Percentiles rank a stretch among this genome's conserved stretches.
Evolutionary conservation across 2,329 filamentous ascomycete species (phyloP).

Genomic region (Phialocephala subalpina): DNA sequence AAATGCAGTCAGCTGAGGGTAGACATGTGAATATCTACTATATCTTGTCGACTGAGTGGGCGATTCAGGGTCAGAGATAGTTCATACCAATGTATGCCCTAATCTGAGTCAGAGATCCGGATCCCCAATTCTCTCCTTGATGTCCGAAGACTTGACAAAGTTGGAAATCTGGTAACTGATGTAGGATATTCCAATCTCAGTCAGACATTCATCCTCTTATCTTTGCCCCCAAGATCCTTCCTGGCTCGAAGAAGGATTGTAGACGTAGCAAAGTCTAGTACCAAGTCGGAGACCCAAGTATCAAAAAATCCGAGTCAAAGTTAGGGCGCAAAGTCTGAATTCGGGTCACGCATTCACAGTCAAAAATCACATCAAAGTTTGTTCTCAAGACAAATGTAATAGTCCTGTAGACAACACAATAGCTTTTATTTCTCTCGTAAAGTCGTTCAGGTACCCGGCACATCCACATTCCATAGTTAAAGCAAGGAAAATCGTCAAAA

Average conservation of each 20-base stretch:
- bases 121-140: neutral
- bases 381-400: neutral
- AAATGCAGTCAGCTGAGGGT: too few species aligned
- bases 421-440: constrained; percentile 52
- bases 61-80: too few species aligned
- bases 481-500: constrained; percentile 46
- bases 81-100: too few species aligned
- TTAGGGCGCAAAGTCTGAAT: too few species aligned
- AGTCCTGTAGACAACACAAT: constrained; percentile 44
- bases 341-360: constrained; percentile 6
- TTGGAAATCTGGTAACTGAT: neutral
- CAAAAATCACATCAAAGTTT: neutral
- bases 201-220: neutral
- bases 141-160: neutral
- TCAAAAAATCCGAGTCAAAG: too few species aligned
- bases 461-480: constrained; percentile 36
- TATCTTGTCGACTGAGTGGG: too few species aligned
- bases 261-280: neutral
- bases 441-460: constrained; percentile 49
- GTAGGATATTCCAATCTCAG: neutral
- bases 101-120: constrained; percentile 1
- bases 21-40: too few species aligned
- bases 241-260: neutral
- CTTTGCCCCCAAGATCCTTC: too few species aligned
- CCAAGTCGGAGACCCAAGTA: neutral